Evolutionary conservation across 1,284 basidiomycete species (phyloP), one percentile per base, ranked within the genome.

Genomic region (Meira miltonrushii): DNA sequence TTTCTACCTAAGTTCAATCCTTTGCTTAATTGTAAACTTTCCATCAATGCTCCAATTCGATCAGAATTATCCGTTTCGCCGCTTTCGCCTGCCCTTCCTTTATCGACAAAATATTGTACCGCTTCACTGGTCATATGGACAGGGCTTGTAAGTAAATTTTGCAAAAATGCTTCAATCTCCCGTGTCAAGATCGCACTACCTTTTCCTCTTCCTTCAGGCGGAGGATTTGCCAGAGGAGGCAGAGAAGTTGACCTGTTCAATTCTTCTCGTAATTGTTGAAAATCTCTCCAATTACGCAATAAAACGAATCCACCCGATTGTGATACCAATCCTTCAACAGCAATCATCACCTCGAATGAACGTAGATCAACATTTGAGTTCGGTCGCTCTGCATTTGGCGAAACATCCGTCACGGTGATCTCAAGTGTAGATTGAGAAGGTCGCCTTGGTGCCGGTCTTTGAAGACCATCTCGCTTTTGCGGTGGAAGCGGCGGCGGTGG

Each of bases 331-430:
- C 63, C 65, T 51, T 77, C 74, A 40, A 77, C 67, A 21, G 70
- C 70, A 49, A 75, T 66, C 64, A 77, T 73, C 39, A 75, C 61
- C 39, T 77, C 73, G 28, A 72, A 58, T 0, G 59, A 67, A 19
- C 65, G 65, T 11, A 61, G 39, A 41, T 75, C 71, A 3, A 77
- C 60, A 11, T 33, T 46, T 21, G 63, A n/a, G 25, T 57, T 61
- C 12, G 44, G 46, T 19, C 57, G 63, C 44, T 69, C 70, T 10
- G 68, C 69, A 37, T 70, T 66, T 19, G 65, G 48, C 33, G 70
- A 71, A 49, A 75, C 71, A 55, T 77, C 74, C 11, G 65, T 69
- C 23, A 73, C 58, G 53, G 61, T 59, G 50, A 73, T 52, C 6
- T 53, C 50, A 15, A 53, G 23, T 19, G 23, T 19, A 23, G 17